Percentiles rank a stretch among this genome's conserved stretches.
Evolutionary conservation across 1,284 basidiomycete species (phyloP).

Genomic region (Leccinum griseonigrum): DNA sequence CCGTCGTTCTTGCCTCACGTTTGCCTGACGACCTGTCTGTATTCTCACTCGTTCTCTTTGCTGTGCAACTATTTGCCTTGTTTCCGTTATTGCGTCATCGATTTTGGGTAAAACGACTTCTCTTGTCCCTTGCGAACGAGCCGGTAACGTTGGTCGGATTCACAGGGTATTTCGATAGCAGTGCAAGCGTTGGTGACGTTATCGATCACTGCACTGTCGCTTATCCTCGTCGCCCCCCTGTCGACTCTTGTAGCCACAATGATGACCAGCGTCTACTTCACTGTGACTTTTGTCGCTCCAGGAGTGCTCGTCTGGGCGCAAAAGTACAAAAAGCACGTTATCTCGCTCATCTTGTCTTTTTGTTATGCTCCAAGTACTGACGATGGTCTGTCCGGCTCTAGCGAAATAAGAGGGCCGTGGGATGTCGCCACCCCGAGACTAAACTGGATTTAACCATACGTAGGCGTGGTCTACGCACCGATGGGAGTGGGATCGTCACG

Average conservation of each 20-base stretch:
- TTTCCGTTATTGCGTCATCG: constrained; percentile 82
- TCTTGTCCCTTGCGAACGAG: constrained; percentile 17
- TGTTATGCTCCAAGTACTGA: constrained; percentile 22
- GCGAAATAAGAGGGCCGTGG: constrained; percentile 53
- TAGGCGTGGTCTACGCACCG: constrained; percentile 26
- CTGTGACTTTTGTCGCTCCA: constrained; percentile 70
- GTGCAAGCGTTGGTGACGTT: constrained; percentile 53
- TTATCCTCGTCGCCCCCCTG: constrained; percentile 51
- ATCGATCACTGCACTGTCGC: constrained; percentile 44
- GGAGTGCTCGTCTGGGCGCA: constrained; percentile 77
- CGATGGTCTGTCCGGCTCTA: constrained; percentile 21
- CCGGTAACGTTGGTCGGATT: constrained; percentile 17
- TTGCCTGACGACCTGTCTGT: constrained; percentile 82
- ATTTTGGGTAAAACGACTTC: constrained; percentile 58
- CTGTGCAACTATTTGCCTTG: constrained; percentile 82
- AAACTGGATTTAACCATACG: constrained; percentile 37
- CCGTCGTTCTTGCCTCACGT: constrained; percentile 92
- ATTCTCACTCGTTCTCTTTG: constrained; percentile 87
- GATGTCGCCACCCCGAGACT: constrained; percentile 56
- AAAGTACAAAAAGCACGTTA: constrained; percentile 74
- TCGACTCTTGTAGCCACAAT: constrained; percentile 53
- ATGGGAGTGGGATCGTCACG: constrained; percentile 31
- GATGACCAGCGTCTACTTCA: constrained; percentile 48
- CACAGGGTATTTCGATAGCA: constrained; percentile 43
- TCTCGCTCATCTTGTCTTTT: constrained; percentile 7